A percentile compares a stretch with the other conserved stretches of the same genome.
These are phyloP conservation scores for Chaetomium fimeti DNA, from an alignment of 495 filamentous ascomycete species.

Conservation along the genomic window DNA sequence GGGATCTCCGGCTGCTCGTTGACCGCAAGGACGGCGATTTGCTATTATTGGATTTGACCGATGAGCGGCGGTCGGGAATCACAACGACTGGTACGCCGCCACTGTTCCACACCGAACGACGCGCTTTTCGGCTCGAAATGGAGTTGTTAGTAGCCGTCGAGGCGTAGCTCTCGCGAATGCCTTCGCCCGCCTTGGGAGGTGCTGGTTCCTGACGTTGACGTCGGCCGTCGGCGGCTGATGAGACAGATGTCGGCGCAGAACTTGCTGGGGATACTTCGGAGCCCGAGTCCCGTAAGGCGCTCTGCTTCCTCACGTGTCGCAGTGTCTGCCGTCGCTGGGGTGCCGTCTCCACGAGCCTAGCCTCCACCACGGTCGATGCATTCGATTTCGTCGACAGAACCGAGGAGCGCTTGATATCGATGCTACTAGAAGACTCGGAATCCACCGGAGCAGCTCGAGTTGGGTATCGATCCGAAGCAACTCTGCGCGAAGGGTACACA, in stretches of 20 bases:
- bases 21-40: slow-evolving; percentile 53
- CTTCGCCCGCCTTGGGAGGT: slow-evolving; percentile 29
- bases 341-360: slow-evolving; percentile 63
- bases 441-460: slow-evolving; percentile 34
- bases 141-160: slow-evolving; percentile 59
- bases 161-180: slow-evolving; percentile 55
- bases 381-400: slow-evolving; percentile 58
- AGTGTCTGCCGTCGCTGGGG: slow-evolving; percentile 58
- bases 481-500: slow-evolving; percentile 41
- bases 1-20: slow-evolving; percentile 51
- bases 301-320: slow-evolving; percentile 66
- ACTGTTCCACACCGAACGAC: slow-evolving; percentile 55
- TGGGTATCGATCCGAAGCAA: slow-evolving; percentile 33
- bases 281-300: slow-evolving; percentile 51
- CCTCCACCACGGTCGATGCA: slow-evolving; percentile 68
- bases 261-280: slow-evolving; percentile 55
- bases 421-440: slow-evolving; percentile 46
- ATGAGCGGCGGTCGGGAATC: slow-evolving; percentile 66
- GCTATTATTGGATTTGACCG: slow-evolving; percentile 52
- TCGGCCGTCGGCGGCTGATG: slow-evolving; percentile 28
- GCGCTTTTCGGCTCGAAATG: slow-evolving; percentile 53
- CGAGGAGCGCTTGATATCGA: slow-evolving; percentile 56
- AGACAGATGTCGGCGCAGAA: slow-evolving; percentile 40
- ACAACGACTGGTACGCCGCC: slow-evolving; percentile 67
- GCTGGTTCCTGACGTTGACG: slow-evolving; percentile 29